Base-by-base conservation (phyloP, 495 filamentous ascomycete genomes). In the Penicillium bovifimosum region DNA sequence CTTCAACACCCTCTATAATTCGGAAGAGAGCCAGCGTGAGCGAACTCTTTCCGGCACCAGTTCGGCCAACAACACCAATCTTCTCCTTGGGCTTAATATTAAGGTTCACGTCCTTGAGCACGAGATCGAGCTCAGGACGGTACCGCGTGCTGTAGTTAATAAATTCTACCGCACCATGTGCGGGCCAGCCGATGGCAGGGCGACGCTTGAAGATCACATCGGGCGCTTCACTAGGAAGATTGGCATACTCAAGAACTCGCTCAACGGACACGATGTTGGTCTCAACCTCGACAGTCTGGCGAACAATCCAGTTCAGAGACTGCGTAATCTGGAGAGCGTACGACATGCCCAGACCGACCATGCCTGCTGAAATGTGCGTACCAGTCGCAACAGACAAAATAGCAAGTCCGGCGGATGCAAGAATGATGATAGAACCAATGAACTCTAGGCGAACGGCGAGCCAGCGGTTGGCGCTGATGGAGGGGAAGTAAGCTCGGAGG, bases 201-300 rank as follows among this genome's bases (percentile, higher is more conserved):
- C 91, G 80, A 58, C 87, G 82, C 66, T 90, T 86, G 54, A 87
- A 87, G 53, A 99, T 87, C 52, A 96, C 86, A 60, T 99, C 95
- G 18, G 91, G 90, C 41, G 95, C 93, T 73, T 99, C 95, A 68
- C 88, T 93, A 27, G 93, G 93, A 55, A 97, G 81, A 55, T 81
- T 81, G 50, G 93, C 88, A 68, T 99, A 99, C 71, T 99, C 95
- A 52, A 97, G 84, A 36, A 97, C 90, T 53, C 95, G 86, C 79
- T 99, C 95, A 47, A 99, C 95, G 9, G 95, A 96, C 50, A 99
- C 92, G 55, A 97, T 97, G 71, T 99, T 99, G 33, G 93, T 97
- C 76, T 99, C 95, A 28, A 97, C 95, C 71, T 99, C 95, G 13
- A 99, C 95, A 4, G 93, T 96, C 73, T 99, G 95, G 47, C 95